Base-by-base conservation (phyloP, 2,329 filamentous ascomycete species). In the Claviceps sp. region DNA sequence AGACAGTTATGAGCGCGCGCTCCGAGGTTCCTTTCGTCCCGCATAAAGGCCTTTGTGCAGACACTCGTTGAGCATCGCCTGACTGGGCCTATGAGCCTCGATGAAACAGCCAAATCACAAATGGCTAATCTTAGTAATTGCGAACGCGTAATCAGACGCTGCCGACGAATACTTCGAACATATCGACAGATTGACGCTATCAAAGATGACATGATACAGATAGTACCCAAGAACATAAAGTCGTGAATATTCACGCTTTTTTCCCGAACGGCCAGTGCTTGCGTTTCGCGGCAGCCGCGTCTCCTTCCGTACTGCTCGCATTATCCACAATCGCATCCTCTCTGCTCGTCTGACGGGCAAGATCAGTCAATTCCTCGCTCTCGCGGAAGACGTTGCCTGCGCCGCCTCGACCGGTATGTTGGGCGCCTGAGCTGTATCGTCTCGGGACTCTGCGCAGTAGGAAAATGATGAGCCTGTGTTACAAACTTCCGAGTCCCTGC, bases 341-440 rank as follows among this genome's bases (percentile, higher is more conserved):
- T 37, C 60, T 58, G 55, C 60, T 61, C 36, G 54, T 36, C 57
- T 59, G 62, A 49, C 54, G 58, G 20, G 64, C 59, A 46, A 61
- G 56, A 37, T 66, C 62, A 40, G 66, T 57, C 59, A 61, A 62
- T 49, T 69, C 71, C 50, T 75, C 71, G 50, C 66, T 67, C 47
- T 71, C 68, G 58, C 72, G 74, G 68, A 78, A 77, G 48, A 86
- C 68, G 66, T 90, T 91, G 56, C 84, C 86, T 20, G 83, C 83
- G 51, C 86, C 86, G 39, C 86, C 86, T 40, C 86, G 82, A 42
- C 86, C 86, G 60, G 80, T 76, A 64, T 88, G 82, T 53, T 78
- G 77, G 29, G 75, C 75, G 43, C 75, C 76, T n/a, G 70, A 68
- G 61, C 79, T 80, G 44, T 72, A 66, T 52, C 80, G 77, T 55